Percentiles rank a stretch among this genome's conserved stretches.
These are phyloP conservation scores for Daldinia sp. DNA, from an alignment of 2,329 filamentous ascomycete species.

Conservation along the genomic window DNA sequence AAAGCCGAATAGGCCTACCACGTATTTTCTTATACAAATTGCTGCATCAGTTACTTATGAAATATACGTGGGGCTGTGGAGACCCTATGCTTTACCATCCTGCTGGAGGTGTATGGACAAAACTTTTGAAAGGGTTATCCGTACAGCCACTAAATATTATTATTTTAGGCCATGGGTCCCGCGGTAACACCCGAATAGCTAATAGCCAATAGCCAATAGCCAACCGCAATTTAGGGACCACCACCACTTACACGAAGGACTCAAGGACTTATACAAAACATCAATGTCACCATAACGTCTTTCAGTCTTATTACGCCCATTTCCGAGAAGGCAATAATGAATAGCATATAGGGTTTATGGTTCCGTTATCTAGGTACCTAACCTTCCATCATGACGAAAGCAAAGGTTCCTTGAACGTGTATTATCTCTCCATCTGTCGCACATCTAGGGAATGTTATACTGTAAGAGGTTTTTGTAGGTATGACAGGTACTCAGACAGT, in stretches of 20 bases:
- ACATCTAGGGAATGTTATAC: slow-evolving; percentile 9
- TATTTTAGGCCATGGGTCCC: not conserved
- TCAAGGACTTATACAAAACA: not conserved
- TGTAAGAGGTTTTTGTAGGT: not conserved
- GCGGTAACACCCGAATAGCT: not conserved
- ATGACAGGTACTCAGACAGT: not conserved
- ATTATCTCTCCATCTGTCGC: not conserved
- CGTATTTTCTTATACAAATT: too few species aligned
- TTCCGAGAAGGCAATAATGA: not conserved
- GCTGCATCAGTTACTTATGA: too few species aligned
- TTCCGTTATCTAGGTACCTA: not conserved
- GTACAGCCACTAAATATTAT: not conserved
- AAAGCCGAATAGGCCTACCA: too few species aligned
- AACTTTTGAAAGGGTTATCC: too few species aligned
- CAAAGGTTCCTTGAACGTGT: not conserved
- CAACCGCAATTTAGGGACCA: not conserved
- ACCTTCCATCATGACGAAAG: not conserved
- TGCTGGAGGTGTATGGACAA: too few species aligned
- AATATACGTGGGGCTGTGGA: too few species aligned
- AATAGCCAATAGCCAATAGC: not conserved
- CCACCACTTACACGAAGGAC: not conserved
- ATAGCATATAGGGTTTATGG: not conserved
- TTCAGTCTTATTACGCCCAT: not conserved
- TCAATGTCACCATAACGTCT: too few species aligned
- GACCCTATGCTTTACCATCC: too few species aligned